Evolutionary conservation across 805 yeast species (phyloP), one percentile per base, ranked within the genome.

Genomic region (Nakazawaea sp.): DNA sequence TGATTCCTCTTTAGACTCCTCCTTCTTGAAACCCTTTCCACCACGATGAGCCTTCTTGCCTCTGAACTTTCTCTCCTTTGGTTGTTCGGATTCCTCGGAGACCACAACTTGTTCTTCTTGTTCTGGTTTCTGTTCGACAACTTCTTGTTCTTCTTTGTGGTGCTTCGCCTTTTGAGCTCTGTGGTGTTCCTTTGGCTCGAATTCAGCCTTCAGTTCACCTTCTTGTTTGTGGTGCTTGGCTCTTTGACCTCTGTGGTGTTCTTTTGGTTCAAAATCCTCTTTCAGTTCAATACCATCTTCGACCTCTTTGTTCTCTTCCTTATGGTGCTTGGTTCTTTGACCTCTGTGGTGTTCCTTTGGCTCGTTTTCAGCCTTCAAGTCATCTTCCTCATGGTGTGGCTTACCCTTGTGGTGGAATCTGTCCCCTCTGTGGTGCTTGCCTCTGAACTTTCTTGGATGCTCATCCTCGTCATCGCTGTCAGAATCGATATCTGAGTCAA

Each of bases 291-390:
- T n/a, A n/a, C n/a, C n/a, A n/a, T n/a, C n/a, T n/a, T n/a, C n/a
- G n/a, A n/a, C n/a, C n/a, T n/a, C n/a, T n/a, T 26, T 26, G 13
- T 12, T 8, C 13, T 26, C 29, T 26, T 7, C 8, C 13, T 12
- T 26, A n/a, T 26, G 29, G 13, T 26, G 29, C 29, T 26, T 16
- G 11, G 29, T n/a, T n/a, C 15, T 26, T n/a, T 7, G 15, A 26
- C 29, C 29, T n/a, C 15, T 29, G 19, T 16, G 21, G 30, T 25
- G 36, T 24, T 30, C 36, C 21, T 25, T 33, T 16, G 20, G 19
- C 3, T 20, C 12, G 19, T 13, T 11, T 20, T 32, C 28, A 5
- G 18, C 20, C 13, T 16, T 27, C 20, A n/a, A 13, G 17, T 20
- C 35, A 12, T 17, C 21, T 9, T 21, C 27, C 5, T 27, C 32